Base-by-base conservation (phyloP, 495 filamentous ascomycete species). In the Podospora bellae-mahoneyi region DNA sequence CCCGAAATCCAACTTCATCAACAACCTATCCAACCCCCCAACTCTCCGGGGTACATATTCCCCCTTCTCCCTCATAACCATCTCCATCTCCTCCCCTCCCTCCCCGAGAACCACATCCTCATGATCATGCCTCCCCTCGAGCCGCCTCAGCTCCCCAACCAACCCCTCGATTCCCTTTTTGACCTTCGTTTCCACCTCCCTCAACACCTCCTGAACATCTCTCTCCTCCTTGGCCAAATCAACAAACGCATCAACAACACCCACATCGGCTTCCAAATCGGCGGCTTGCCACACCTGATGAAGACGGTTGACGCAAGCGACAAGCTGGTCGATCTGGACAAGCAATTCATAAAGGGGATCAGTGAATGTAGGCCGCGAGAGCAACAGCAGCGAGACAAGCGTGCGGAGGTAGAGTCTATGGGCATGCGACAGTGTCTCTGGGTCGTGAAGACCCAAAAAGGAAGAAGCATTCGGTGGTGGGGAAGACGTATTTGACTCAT, bases 1-100 rank as follows among this genome's bases (percentile, higher is more conserved):
- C 62, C 79, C 80, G 78, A 91, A 92, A 80, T 94, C 92, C 71
- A 96, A 78, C 78, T 94, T 93, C 90, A 95, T 92, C 58, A 96
- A 76, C 75, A 96, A 79, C 68, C 90, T 79, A 80, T 94, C 91
- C 56, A 95, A 86, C 6, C 91, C 90, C 3, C 88, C 89, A 10
- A 88, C 84, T 64, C 87, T 85, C 67, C 86, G 84, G 20, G 90
- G 88, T 68, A 86, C 83, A 76, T 88, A 92, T 32, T 70, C 66
- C 9, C 68, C 74, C 5, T 53, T 65, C 59, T 65, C 72, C 64
- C 58, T 59, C 20, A 70, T 32, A 18, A 53, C 32, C 23, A 54
- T 63, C 69, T 67, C 71, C 2, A 66, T 72, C 26, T 65, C 71
- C 9, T 62, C 68, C 1, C 27, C 66, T 20, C 23, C 71, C 69